Evolutionary conservation across 129 eudicot species (phyloP), one percentile per base, ranked within the genome.

Genomic region (Pittosporum tobira): DNA sequence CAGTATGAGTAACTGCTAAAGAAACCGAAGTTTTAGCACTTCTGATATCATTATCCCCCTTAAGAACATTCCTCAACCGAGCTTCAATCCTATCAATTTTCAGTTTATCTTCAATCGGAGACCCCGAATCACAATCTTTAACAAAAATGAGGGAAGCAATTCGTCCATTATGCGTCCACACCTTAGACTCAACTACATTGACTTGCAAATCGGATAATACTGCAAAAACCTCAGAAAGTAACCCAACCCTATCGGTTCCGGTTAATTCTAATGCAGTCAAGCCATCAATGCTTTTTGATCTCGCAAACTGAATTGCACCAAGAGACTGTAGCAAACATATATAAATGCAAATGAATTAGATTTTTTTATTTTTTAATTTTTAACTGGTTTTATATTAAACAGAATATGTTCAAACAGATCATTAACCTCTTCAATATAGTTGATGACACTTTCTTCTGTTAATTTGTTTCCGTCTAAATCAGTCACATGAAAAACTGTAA

Each of bases 401-500:
- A 27, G 13, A 10, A 26, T 9, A 4, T 9, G 19, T 27, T 34
- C 19, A 1, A 29, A 18, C 1, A 26, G 62, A 29, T 60, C 76
- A 81, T 11, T 5, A 31, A 56, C 96, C 96, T 88, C 74, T 69
- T 89, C 84, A 44, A 89, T 85, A 84, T 85, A 78, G 54, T 69
- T 74, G 71, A 89, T 77, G 63, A 82, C 79, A 62, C 82, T 85
- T 31, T 78, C 64, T 29, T 89, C 95, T 22, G 78, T 82, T 71
- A 89, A 59, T 72, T 85, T 89, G 69, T 73, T 77, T 47, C 97
- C 97, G 27, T 82, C 75, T 61, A 82, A 65, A 65, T 85, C 88
- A 21, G 97, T 85, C 58, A 89, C 95, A 79, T 89, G 97, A 50
- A 89, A 89, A 55, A 89, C 97, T 89, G 95, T 65, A 79, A 11